Evolutionary conservation across 257 asterid genomes (phyloP), one percentile per base, ranked within the genome.

Genomic region (Solanum boliviense): DNA sequence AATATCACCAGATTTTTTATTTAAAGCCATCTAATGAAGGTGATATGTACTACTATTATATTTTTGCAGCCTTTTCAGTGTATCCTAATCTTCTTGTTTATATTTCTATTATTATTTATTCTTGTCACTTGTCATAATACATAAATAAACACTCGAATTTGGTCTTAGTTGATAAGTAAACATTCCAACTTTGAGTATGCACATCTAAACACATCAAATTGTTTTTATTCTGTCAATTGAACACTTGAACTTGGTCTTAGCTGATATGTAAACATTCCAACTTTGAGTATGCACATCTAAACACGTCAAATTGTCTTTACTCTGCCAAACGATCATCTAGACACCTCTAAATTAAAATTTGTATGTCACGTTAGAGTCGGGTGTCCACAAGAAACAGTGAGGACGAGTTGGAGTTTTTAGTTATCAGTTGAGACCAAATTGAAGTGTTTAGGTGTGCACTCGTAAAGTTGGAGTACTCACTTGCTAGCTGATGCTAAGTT

Each of bases 11-110:
- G 72, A 6, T 90, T 86, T 73, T 90, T 82, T 89, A 60, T 86
- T 88, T 88, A 78, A 46, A 84, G 88, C 89, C 91, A 90, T 90
- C 92, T 92, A 85, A 46, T 84, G 91, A 89, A 85, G 93, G 76
- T 85, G 88, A 86, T 84, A 70, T 88, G 82, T 81, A 84, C 79
- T 78, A 84, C n/a, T 9, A 38, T 76, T 13, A 36, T 36, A 82
- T 16, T 46, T 81, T 46, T 81, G 67, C 68, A 46, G 1, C 16
- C 82, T n/a, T n/a, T 25, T 25, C 9, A 44, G 25, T 44, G 41
- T 72, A 72, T 72, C 79, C 41, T 29, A 70, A 29, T 70, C 76
- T 13, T 29, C 18, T 12, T 67, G 20, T 25, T 4, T n/a, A 1
- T 29, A 56, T 12, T 27, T 65, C 34, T 25, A 4, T 65, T 65